Evolutionary conservation across 371 early-diverging fungal species (phyloP).

Genomic region (Rhizomucor pusillus): DNA sequence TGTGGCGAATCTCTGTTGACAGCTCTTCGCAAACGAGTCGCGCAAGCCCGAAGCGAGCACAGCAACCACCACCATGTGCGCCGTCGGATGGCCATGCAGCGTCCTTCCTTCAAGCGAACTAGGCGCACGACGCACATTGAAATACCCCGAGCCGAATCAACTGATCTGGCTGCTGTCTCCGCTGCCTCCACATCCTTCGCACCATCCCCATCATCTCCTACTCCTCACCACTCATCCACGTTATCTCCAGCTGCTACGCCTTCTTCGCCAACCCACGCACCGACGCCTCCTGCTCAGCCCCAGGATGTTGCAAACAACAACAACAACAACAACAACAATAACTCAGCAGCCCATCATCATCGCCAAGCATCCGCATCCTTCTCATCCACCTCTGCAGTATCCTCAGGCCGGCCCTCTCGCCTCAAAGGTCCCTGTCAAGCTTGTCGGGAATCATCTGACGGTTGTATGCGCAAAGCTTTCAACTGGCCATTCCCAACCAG

Average conservation of each 20-base stretch:
- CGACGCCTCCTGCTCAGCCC: too few species aligned
- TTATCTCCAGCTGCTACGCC: too few species aligned
- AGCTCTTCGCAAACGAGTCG: constrained; percentile 29
- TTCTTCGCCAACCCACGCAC: too few species aligned
- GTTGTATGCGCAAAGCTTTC: constrained; percentile 53
- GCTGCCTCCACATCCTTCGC: too few species aligned
- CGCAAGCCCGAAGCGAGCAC: constrained; percentile 14
- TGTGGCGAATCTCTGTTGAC: constrained; percentile 37
- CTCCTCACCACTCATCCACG: too few species aligned
- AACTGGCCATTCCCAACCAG: constrained; percentile 48
- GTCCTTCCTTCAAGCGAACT: constrained; percentile 7
- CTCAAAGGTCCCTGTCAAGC: constrained; percentile 50
- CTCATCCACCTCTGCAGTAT: background rate
- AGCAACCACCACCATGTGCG: constrained; percentile 1
- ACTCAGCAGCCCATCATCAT: background rate
- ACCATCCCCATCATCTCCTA: too few species aligned
- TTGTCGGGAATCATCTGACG: constrained; percentile 44
- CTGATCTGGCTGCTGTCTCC: too few species aligned
- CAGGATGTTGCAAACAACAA: too few species aligned
- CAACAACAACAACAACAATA: too few species aligned
- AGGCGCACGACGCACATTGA: constrained; percentile 13
- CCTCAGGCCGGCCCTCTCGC: constrained; percentile 38
- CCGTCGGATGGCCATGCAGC: constrained; percentile 17
- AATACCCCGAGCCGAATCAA: constrained; percentile 5
- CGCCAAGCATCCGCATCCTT: constrained; percentile 5